phyloP scores from a whole-genome alignment of 164 flowering plant genomes.

The Aristolochia contorta region DNA sequence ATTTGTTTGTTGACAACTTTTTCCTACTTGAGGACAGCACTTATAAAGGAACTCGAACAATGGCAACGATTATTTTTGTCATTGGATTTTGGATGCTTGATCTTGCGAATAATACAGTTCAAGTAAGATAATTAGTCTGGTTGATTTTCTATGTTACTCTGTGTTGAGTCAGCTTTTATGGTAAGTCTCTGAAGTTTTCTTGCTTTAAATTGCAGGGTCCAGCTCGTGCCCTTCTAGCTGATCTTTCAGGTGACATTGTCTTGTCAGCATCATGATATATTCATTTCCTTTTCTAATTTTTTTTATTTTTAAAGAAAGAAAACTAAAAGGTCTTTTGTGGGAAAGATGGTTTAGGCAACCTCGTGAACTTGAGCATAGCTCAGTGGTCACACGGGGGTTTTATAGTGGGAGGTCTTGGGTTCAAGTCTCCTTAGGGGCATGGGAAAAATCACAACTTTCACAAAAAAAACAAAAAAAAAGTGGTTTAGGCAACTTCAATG shows the following conservation, averaged over 20 bases:
- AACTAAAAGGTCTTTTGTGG: no score
- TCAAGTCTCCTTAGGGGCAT: no score
- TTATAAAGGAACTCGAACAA: constrained; percentile 81
- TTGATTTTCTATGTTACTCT: constrained; percentile 2
- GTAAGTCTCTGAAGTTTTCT: constrained; percentile 3
- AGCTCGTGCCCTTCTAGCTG: constrained; percentile 98
- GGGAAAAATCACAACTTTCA: no score
- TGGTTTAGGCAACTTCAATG: no score
- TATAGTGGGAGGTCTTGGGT: no score
- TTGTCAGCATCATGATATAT: no score
- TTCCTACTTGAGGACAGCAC: constrained; percentile 39
- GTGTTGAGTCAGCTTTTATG: background rate
- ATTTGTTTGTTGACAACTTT: constrained; percentile 4
- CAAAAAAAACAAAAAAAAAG: no score
- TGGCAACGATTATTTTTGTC: constrained; percentile 79
- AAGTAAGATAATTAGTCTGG: constrained; percentile 35
- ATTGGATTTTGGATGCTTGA: constrained; percentile 99
- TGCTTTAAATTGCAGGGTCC: constrained; percentile 57
- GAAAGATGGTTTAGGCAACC: no score
- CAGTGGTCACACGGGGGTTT: no score
- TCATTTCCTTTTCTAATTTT: no score
- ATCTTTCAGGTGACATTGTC: constrained; percentile 57
- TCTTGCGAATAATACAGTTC: constrained; percentile 98
- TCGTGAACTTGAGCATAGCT: no score
- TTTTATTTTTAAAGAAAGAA: no score